phyloP scores from a whole-genome alignment of 2,329 filamentous ascomycete genomes.

The Gremmenia infestans region DNA sequence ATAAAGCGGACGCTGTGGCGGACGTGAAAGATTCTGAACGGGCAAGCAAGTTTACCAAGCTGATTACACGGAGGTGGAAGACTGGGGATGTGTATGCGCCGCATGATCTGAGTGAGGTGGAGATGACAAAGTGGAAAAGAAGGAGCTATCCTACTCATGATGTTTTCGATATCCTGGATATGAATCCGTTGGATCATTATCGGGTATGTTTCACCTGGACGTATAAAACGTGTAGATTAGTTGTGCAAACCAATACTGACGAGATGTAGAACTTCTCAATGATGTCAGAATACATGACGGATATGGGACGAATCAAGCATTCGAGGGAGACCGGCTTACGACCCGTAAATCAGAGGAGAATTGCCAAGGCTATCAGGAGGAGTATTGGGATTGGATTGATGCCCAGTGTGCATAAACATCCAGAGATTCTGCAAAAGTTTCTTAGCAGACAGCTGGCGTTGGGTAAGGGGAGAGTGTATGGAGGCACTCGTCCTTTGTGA shows the following conservation, averaged over 20 bases:
- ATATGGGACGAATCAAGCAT: constrained; percentile 80
- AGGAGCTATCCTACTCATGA: constrained; percentile 54
- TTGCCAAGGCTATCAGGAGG: constrained; percentile 87
- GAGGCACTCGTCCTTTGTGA: not conserved
- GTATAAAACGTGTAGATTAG: not conserved
- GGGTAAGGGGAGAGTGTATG: not conserved
- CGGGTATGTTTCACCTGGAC: constrained; percentile 53
- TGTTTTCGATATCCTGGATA: constrained; percentile 71
- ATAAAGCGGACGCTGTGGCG: not conserved
- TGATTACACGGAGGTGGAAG: constrained; percentile 67
- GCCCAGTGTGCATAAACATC: constrained; percentile 86
- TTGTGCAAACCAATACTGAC: not conserved
- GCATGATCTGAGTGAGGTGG: constrained; percentile 72
- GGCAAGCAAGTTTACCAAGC: constrained; percentile 51
- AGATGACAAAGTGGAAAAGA: constrained; percentile 77
- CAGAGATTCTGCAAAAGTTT: constrained; percentile 58
- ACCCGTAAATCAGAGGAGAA: constrained; percentile 84
- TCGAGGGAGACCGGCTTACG: constrained; percentile 71
- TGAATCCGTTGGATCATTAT: constrained; percentile 82
- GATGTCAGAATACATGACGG: constrained; percentile 81
- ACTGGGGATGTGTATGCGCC: constrained; percentile 85
- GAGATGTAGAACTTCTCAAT: constrained; percentile 79
- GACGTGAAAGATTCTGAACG: constrained; percentile 9
- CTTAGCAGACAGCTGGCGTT: not conserved
- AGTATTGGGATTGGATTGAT: constrained; percentile 87